phyloP scores from a whole-genome alignment of 768 basidiomycete species.

The Boletales sp. region DNA sequence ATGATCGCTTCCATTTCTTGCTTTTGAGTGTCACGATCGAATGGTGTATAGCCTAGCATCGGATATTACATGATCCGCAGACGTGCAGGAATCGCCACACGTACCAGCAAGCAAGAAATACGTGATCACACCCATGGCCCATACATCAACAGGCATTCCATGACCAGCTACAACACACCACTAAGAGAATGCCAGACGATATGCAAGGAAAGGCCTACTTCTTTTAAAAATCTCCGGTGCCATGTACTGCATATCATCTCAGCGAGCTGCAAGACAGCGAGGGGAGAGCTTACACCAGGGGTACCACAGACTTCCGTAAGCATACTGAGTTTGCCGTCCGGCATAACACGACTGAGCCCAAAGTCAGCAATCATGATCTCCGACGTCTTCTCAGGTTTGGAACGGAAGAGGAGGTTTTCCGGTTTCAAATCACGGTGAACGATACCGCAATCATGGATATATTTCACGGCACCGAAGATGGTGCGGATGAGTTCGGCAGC shows the following conservation, averaged over 20 bases:
- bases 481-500: slow-evolving; percentile 86
- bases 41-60: slow-evolving; percentile 82
- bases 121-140: slow-evolving; percentile 98
- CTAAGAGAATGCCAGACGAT: neutral
- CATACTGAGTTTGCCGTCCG: slow-evolving; percentile 81
- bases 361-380: slow-evolving; percentile 99
- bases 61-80: neutral
- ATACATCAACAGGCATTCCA: slow-evolving; percentile 90
- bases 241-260: slow-evolving; percentile 60
- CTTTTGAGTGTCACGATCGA: slow-evolving; percentile 85
- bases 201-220: slow-evolving; percentile 42
- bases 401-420: slow-evolving; percentile 95
- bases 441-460: slow-evolving; percentile 88
- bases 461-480: slow-evolving; percentile 82
- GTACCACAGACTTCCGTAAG: slow-evolving; percentile 97
- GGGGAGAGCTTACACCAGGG: slow-evolving; percentile 57
- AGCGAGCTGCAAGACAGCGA: neutral
- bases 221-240: slow-evolving; percentile 96
- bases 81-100: neutral
- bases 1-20: slow-evolving; percentile 97
- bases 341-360: slow-evolving; percentile 86
- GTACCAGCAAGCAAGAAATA: slow-evolving; percentile 85
- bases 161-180: slow-evolving; percentile 63
- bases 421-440: slow-evolving; percentile 98
- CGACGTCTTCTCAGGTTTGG: slow-evolving; percentile 74